Evolutionary conservation across 768 basidiomycete genomes (phyloP), one percentile per base, ranked within the genome.

Genomic region (Naganishia friedmannii): DNA sequence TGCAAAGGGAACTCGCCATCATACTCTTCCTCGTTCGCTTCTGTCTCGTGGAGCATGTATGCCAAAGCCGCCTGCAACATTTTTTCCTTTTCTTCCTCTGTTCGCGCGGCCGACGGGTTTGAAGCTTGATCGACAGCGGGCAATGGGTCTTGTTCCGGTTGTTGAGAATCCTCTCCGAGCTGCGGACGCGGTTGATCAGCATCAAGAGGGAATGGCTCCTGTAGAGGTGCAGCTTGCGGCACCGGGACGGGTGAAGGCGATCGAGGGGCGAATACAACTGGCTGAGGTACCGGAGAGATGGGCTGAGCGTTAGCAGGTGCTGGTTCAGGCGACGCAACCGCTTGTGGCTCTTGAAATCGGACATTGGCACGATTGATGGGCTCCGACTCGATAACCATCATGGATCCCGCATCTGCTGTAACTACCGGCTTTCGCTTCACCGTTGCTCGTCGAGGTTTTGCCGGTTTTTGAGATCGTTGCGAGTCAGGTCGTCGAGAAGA

Each of bases 371-470:
- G 48, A 26, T 3, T 12, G 4, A 51, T 21, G 12, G 48, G 48
- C n/a, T 51, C 48, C 7, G 48, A 51, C n/a, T 51, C 48, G 48
- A 51, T 51, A n/a, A 26, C 48, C 48, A 51, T 51, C 48, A 51
- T 51, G 17, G 48, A 51, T 21, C 48, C 48, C 15, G n/a, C 3
- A 51, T 21, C 48, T 23, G 48, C 48, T 17, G 45, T 17, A 21
- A 51, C 23, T 21, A 51, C 48, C 7, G 48, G 6, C 48, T 51
- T 51, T 51, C 48, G 48, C n/a, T 51, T 51, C n/a, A 21, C 48
- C 48, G 48, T 51, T 51, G 48, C 48, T 26, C 23, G 3, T 26
- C 48, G 48, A 1, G 48, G 48, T 26, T 51, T 51, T 8, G 45
- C 5, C 23, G 3, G 19, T n/a, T 51, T 21, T 26, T 51, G 48